Percentiles rank a stretch among this genome's conserved stretches.
Evolutionary conservation across 129 eudicot genomes (phyloP).

Genomic region (Ambrosia trifida): DNA sequence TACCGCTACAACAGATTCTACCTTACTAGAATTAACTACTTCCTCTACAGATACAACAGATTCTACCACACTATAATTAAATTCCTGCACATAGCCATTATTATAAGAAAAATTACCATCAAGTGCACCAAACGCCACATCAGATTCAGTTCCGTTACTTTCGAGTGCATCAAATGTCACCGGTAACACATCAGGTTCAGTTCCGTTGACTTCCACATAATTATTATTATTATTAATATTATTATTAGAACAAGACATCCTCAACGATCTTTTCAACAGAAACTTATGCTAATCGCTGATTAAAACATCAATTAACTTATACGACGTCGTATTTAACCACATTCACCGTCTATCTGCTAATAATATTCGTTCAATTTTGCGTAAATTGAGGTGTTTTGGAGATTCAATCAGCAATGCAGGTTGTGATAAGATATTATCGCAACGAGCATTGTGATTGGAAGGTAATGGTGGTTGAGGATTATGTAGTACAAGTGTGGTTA

Average conservation of each 20-base stretch:
- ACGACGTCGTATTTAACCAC: not conserved
- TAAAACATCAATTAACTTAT: not conserved
- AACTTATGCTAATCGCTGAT: not conserved
- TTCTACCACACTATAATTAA: too few relatives aligned
- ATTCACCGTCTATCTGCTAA: not conserved
- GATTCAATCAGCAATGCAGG: slow-evolving; percentile 22
- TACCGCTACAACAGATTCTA: too few relatives aligned
- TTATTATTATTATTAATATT: too few relatives aligned
- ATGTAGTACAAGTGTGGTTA: not conserved
- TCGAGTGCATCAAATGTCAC: slow-evolving; percentile 13
- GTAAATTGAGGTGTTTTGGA: not conserved
- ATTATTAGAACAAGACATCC: not conserved
- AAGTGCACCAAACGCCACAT: slow-evolving; percentile 11
- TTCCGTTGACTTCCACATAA: slow-evolving; percentile 2
- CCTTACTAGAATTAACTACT: too few relatives aligned
- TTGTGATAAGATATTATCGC: slow-evolving; percentile 15
- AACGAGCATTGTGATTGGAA: slow-evolving; percentile 16
- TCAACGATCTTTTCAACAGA: not conserved
- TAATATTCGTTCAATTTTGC: slow-evolving; percentile 4
- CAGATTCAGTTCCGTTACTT: slow-evolving; percentile 17
- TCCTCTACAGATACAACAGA: too few relatives aligned
- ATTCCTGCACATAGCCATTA: too few relatives aligned
- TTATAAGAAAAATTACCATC: not conserved
- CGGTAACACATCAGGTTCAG: slow-evolving; percentile 18
- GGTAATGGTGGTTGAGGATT: slow-evolving; percentile 7